phyloP scores from a whole-genome alignment of 371 early-diverging fungal genomes.

The Mortierella sp. region DNA sequence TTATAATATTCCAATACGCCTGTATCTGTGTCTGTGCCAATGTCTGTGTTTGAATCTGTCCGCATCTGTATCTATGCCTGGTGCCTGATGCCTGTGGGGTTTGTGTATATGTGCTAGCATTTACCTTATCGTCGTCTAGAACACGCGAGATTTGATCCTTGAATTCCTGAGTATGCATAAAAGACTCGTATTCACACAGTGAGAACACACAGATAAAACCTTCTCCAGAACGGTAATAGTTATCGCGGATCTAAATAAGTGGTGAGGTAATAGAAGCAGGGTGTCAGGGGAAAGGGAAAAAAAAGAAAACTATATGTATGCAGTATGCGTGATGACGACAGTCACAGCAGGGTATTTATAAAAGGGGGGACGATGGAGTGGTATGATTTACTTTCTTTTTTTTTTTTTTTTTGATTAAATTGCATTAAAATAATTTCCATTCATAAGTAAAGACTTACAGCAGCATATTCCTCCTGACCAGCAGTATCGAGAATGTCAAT shows the following conservation, averaged over 20 bases:
- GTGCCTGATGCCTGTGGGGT: too few species aligned
- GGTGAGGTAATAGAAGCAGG: not conserved
- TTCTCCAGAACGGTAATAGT: conserved; percentile 92
- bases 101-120: too few species aligned
- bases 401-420: too few species aligned
- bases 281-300: not conserved
- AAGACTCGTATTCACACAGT: conserved; percentile 84
- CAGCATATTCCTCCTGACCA: conserved; percentile 92
- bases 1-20: conserved; percentile 11
- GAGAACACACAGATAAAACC: conserved; percentile 93
- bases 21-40: too few species aligned
- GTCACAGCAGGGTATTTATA: not conserved
- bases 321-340: conserved; percentile 9
- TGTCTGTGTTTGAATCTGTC: too few species aligned
- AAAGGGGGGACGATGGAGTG: not conserved
- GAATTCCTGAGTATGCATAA: conserved; percentile 88
- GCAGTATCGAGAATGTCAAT: conserved; percentile 96
- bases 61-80: too few species aligned
- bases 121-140: conserved; percentile 84
- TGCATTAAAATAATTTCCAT: not conserved
- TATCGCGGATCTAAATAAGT: conserved; percentile 84
- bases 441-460: conserved; percentile 60
- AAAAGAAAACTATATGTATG: not conserved
- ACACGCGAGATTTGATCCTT: conserved; percentile 92
- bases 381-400: too few species aligned